phyloP scores from a whole-genome alignment of 495 filamentous ascomycete genomes.

The Penicillium manginii region DNA sequence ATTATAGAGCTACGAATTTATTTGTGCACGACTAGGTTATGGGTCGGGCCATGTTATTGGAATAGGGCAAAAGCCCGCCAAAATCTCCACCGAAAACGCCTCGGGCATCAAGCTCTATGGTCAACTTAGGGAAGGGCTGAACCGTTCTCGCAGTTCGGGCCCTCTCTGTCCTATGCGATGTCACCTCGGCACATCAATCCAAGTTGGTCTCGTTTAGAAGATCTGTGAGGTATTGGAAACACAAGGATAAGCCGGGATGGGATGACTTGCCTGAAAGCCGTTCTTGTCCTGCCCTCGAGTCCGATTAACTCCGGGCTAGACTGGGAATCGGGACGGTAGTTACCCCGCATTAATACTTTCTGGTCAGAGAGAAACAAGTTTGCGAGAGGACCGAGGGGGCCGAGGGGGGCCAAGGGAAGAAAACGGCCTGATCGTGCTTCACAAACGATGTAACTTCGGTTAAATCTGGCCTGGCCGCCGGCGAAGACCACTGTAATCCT shows the following conservation, averaged over 20 bases:
- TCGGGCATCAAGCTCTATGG: too few species aligned
- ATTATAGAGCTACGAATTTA: too few species aligned
- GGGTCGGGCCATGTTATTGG: too few species aligned
- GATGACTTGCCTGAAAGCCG: not conserved
- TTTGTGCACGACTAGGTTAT: too few species aligned
- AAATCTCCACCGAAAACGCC: too few species aligned
- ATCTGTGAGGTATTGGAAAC: not conserved
- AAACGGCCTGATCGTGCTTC: not conserved
- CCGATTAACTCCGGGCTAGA: slow-evolving; percentile 3
- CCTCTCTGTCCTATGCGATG: not conserved
- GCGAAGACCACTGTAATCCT: not conserved
- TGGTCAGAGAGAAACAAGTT: not conserved
- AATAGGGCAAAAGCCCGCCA: too few species aligned
- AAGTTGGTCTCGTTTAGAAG: not conserved
- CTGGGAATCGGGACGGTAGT: not conserved
- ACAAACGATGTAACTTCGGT: not conserved
- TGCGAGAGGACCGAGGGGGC: not conserved
- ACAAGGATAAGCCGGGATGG: not conserved
- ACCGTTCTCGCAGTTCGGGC: not conserved
- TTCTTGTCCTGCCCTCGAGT: not conserved
- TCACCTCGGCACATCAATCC: not conserved
- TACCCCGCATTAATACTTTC: not conserved
- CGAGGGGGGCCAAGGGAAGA: not conserved
- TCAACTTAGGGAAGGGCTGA: not conserved
- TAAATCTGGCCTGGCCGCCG: not conserved